A percentile compares a stretch with the other conserved stretches of the same genome.
Conservation (phyloP, 2,329 filamentous ascomycete species). For the Akanthomyces dipterigenus region DNA sequence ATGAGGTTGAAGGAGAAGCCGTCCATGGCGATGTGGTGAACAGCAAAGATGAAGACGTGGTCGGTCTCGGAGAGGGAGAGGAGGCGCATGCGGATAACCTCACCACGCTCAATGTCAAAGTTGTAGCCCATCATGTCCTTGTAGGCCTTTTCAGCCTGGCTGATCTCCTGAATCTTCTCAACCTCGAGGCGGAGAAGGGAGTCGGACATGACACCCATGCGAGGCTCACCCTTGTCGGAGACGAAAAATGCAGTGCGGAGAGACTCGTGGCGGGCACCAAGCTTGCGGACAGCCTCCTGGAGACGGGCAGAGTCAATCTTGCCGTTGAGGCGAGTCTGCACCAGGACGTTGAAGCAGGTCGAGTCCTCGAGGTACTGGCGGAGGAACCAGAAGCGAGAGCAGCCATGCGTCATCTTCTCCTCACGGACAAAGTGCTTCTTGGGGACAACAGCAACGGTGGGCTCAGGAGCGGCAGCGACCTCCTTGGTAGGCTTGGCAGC, state of each 20-base stretch:
- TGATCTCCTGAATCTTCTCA: conserved; percentile 16
- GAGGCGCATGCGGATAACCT: conserved; percentile 27
- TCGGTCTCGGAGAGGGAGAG: conserved; percentile 24
- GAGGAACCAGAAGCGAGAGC: conserved; percentile 14
- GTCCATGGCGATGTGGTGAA: conserved; percentile 47
- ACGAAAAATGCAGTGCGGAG: conserved; percentile 18
- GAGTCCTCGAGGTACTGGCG: conserved; percentile 14
- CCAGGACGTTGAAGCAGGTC: conserved; percentile 14
- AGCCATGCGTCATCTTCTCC: conserved; percentile 11
- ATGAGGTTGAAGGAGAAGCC: conserved; percentile 39
- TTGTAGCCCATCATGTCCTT: conserved; percentile 22
- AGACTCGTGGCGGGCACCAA: conserved; percentile 17
- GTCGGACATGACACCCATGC: conserved; percentile 20
- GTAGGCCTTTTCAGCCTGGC: conserved; percentile 23
- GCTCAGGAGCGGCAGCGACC: not conserved
- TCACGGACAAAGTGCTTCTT: conserved; percentile 9
- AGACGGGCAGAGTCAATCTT: conserved; percentile 14
- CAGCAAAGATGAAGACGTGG: conserved; percentile 37
- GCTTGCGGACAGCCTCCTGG: conserved; percentile 13
- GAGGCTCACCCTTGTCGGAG: conserved; percentile 15
- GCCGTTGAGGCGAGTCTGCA: conserved; percentile 13
- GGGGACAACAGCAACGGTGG: not conserved
- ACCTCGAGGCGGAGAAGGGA: conserved; percentile 24
- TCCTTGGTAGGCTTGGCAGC: conserved; percentile 1
- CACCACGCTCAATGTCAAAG: conserved; percentile 32